These are phyloP conservation scores for Beauveria rudraprayagi DNA, from an alignment of 2,329 filamentous ascomycete species.

Conservation along the genomic window DNA sequence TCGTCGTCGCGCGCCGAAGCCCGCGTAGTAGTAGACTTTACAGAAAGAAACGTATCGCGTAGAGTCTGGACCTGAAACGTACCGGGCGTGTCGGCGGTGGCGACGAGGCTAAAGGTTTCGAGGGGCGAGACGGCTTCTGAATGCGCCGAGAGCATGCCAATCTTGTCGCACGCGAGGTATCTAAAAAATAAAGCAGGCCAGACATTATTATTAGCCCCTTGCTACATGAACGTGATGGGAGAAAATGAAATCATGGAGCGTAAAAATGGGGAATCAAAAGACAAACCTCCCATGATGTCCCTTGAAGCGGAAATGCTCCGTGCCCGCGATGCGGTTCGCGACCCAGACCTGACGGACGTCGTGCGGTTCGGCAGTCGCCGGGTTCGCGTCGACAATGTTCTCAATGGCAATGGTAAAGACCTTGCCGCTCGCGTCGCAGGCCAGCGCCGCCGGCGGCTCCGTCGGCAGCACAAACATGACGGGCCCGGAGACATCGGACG, in stretches of 20 bases:
- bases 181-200: constrained; percentile 34
- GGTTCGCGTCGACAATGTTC: constrained; percentile 79
- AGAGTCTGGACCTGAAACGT: constrained; percentile 70
- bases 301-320: constrained; percentile 77
- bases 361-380: constrained; percentile 83
- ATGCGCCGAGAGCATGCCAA: constrained; percentile 67
- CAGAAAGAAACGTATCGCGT: constrained; percentile 60
- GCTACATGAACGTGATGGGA: too few species aligned
- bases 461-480: constrained; percentile 76
- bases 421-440: constrained; percentile 78
- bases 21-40: constrained; percentile 30
- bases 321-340: constrained; percentile 73
- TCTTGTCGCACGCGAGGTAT: constrained; percentile 79
- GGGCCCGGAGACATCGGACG: constrained; percentile 71
- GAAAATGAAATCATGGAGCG: too few species aligned
- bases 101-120: constrained; percentile 69
- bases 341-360: constrained; percentile 96
- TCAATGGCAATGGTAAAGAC: constrained; percentile 77
- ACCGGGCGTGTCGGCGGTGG: constrained; percentile 55
- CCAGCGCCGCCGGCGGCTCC: constrained; percentile 63
- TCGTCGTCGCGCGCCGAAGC: constrained; percentile 44
- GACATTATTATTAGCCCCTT: too few species aligned
- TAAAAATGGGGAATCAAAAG: too few species aligned
- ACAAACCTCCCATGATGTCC: constrained; percentile 73
- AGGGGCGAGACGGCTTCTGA: constrained; percentile 75